Percentiles rank a stretch among this genome's conserved stretches.
Evolutionary conservation across 2,329 filamentous ascomycete genomes (phyloP).

Genomic region (Fusarium sp.): DNA sequence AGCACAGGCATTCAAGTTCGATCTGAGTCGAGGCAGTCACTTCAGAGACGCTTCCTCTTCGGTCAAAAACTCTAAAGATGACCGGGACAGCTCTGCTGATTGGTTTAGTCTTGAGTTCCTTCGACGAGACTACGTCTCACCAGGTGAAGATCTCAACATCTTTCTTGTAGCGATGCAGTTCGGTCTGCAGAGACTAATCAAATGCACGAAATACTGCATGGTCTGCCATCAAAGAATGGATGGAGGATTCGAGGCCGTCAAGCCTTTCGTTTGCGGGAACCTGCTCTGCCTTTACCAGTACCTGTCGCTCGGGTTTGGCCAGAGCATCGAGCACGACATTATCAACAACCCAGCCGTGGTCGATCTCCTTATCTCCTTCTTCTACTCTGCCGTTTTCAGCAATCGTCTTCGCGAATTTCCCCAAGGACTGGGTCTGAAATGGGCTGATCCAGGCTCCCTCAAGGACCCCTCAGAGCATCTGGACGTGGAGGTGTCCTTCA

Average conservation of each 20-base stretch:
- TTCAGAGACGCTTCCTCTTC: background rate
- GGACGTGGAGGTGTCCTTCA: slow-evolving; percentile 29
- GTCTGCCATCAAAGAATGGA: slow-evolving; percentile 80
- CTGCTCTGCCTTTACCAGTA: slow-evolving; percentile 88
- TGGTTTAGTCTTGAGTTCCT: slow-evolving; percentile 31
- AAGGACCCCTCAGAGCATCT: background rate
- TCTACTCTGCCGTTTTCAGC: slow-evolving; percentile 69
- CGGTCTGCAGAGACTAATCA: slow-evolving; percentile 78
- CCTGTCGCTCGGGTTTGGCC: slow-evolving; percentile 86
- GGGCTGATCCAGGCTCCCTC: slow-evolving; percentile 34
- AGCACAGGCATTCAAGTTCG: slow-evolving; percentile 32
- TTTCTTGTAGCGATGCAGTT: slow-evolving; percentile 78
- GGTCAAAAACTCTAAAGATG: background rate
- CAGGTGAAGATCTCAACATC: slow-evolving; percentile 58
- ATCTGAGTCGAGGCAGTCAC: slow-evolving; percentile 19
- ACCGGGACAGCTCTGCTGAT: slow-evolving; percentile 8
- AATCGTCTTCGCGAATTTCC: slow-evolving; percentile 59
- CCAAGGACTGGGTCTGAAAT: slow-evolving; percentile 54
- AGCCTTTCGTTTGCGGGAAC: slow-evolving; percentile 82
- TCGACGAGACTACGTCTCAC: slow-evolving; percentile 46
- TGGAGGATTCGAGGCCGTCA: slow-evolving; percentile 75
- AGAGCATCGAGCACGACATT: slow-evolving; percentile 88
- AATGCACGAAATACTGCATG: slow-evolving; percentile 88
- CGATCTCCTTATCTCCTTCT: slow-evolving; percentile 86
- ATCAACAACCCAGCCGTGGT: slow-evolving; percentile 82